A percentile compares a stretch with the other conserved stretches of the same genome.
These are phyloP conservation scores for Aspergillus avenaceus DNA, from an alignment of 495 filamentous ascomycete genomes.

Conservation along the genomic window DNA sequence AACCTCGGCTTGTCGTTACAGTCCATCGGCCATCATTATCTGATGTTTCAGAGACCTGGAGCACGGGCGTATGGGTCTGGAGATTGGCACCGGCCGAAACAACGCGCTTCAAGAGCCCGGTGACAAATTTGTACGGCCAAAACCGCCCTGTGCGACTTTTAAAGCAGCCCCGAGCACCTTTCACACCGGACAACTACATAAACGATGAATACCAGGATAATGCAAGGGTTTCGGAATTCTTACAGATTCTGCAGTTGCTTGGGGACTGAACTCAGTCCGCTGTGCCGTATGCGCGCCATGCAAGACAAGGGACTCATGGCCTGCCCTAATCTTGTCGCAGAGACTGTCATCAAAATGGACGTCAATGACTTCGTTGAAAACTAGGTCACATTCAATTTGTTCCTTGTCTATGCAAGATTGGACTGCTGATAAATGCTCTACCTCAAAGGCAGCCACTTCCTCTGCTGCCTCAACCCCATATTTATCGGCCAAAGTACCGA, in stretches of 20 bases:
- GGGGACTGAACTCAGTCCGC: conserved; percentile 11
- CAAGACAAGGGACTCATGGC: conserved; percentile 18
- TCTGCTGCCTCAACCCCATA: conserved; percentile 29
- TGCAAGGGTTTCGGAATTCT: not conserved
- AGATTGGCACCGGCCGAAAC: conserved; percentile 62
- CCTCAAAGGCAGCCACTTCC: conserved; percentile 32
- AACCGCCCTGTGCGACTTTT: conserved; percentile 39
- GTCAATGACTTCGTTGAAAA: conserved; percentile 23
- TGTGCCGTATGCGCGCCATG: conserved; percentile 14
- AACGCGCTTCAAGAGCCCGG: conserved; percentile 57
- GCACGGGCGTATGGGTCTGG: conserved; percentile 71
- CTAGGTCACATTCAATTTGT: conserved; percentile 31
- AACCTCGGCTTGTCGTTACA: conserved; percentile 62
- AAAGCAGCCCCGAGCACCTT: conserved; percentile 42
- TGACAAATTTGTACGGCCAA: conserved; percentile 84
- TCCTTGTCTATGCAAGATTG: conserved; percentile 25
- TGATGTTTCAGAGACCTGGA: conserved; percentile 28
- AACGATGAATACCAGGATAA: not conserved
- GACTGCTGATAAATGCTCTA: conserved; percentile 22
- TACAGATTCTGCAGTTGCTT: conserved; percentile 19
- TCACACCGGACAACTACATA: conserved; percentile 39
- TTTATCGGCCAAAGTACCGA: conserved; percentile 17
- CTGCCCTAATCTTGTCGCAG: conserved; percentile 19
- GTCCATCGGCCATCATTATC: conserved; percentile 16
- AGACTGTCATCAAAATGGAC: conserved; percentile 19